These are phyloP conservation scores for Botryobasidium botryosum DNA, from an alignment of 768 basidiomycete genomes.

Conservation along the genomic window DNA sequence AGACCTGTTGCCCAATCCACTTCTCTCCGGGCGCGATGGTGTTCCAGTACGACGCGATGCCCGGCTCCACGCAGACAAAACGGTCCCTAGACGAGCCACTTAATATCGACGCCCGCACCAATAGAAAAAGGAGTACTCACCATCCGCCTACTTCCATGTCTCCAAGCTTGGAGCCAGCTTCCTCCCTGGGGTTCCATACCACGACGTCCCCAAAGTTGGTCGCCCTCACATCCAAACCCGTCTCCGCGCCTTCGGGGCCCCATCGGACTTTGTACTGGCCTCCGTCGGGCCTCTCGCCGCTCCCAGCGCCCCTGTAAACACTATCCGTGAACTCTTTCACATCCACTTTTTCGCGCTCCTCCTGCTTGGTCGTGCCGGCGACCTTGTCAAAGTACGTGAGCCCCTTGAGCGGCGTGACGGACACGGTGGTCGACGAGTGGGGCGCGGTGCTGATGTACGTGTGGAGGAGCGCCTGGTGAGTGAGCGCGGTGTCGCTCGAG, in stretches of 20 bases:
- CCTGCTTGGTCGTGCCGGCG: constrained; percentile 30
- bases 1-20: constrained; percentile 62
- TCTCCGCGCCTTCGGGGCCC: constrained; percentile 36
- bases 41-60: constrained; percentile 59
- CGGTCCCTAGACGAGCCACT: constrained; percentile 35
- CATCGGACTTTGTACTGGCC: constrained; percentile 41
- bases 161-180: constrained; percentile 48
- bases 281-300: too few species aligned
- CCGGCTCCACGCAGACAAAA: constrained; percentile 87
- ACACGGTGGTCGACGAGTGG: constrained; percentile 40
- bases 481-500: constrained; percentile 30
- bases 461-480: constrained; percentile 89
- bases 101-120: neutral
- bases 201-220: constrained; percentile 61
- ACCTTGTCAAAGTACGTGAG: constrained; percentile 63
- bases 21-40: constrained; percentile 41
- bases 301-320: constrained; percentile 49
- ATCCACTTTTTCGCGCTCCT: constrained; percentile 45
- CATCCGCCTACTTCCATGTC: constrained; percentile 89
- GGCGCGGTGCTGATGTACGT: constrained; percentile 47
- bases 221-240: constrained; percentile 33
- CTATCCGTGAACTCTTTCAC: constrained; percentile 54
- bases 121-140: constrained; percentile 26
- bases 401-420: constrained; percentile 46
- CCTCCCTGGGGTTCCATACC: constrained; percentile 84